These are phyloP conservation scores for Ceratocystis diversiconidia DNA, from an alignment of 2,329 filamentous ascomycete genomes.

Conservation along the genomic window DNA sequence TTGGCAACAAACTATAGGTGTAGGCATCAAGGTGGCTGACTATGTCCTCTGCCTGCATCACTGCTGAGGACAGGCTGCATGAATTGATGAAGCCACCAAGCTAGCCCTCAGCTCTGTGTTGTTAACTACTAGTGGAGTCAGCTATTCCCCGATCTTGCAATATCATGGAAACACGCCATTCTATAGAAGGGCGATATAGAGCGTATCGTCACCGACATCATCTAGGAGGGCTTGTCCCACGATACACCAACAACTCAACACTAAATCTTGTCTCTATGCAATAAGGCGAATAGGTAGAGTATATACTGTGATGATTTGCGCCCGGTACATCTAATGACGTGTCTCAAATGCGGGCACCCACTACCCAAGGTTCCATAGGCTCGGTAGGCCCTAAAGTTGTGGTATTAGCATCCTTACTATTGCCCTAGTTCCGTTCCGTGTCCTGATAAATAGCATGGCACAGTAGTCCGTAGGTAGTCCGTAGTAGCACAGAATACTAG, in stretches of 20 bases:
- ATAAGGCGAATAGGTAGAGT: too few relatives aligned
- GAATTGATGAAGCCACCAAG: background rate
- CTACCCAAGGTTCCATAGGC: background rate
- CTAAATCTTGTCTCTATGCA: background rate
- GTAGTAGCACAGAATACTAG: too few relatives aligned
- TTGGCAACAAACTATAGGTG: constrained; percentile 1
- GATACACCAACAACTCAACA: background rate
- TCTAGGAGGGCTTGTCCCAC: background rate
- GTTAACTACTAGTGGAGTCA: too few relatives aligned
- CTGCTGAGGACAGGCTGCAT: background rate
- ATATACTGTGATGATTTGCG: too few relatives aligned
- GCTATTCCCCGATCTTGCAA: background rate
- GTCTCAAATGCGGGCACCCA: background rate
- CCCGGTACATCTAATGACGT: background rate
- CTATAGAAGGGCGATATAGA: background rate
- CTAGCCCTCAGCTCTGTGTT: background rate
- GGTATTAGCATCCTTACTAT: background rate
- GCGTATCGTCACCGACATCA: background rate
- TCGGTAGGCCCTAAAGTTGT: background rate
- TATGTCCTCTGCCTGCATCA: background rate
- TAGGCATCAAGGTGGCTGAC: background rate
- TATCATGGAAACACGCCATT: background rate
- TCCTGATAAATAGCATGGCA: too few relatives aligned
- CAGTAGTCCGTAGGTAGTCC: too few relatives aligned
- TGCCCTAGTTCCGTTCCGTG: background rate